Conservation (phyloP, 192 early-diverging fungal species). For the Backusella tarrabulga region DNA sequence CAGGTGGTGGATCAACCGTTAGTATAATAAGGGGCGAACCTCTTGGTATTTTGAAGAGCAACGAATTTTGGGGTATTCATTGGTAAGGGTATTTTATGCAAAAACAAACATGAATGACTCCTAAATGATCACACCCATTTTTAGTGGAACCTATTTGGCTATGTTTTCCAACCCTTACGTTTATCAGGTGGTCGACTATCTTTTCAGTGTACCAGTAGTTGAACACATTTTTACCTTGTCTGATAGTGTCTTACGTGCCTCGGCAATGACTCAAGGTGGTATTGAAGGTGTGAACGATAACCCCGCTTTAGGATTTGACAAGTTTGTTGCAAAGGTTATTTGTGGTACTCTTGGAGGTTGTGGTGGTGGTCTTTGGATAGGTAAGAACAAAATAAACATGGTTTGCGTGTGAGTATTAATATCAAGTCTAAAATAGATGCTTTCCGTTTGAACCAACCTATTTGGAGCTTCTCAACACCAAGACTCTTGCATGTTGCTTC, state of each 20-base stretch:
- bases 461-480: slow-evolving; percentile 36
- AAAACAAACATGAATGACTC: not conserved
- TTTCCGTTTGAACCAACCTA: slow-evolving; percentile 30
- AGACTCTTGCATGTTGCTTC: slow-evolving; percentile 21
- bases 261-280: slow-evolving; percentile 20
- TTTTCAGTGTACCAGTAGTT: slow-evolving; percentile 20
- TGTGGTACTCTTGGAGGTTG: slow-evolving; percentile 36
- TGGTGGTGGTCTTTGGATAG: slow-evolving; percentile 36
- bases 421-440: slow-evolving; percentile 20
- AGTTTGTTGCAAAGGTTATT: slow-evolving; percentile 31
- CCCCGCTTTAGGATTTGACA: slow-evolving; percentile 22
- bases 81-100: slow-evolving; percentile 19
- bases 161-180: slow-evolving; percentile 29
- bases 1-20: slow-evolving; percentile 33
- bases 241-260: slow-evolving; percentile 27
- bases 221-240: slow-evolving; percentile 15
- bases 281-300: slow-evolving; percentile 30
- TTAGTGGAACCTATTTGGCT: slow-evolving; percentile 25
- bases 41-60: slow-evolving; percentile 23
- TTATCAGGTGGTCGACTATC: slow-evolving; percentile 12
- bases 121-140: not conserved
- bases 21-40: slow-evolving; percentile 32
- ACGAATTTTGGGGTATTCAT: slow-evolving; percentile 31
- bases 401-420: not conserved
- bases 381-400: slow-evolving; percentile 11